Percentiles rank a stretch among this genome's conserved stretches.
These are phyloP conservation scores for Tilletia indica DNA, from an alignment of 1,284 basidiomycete genomes.

Conservation along the genomic window DNA sequence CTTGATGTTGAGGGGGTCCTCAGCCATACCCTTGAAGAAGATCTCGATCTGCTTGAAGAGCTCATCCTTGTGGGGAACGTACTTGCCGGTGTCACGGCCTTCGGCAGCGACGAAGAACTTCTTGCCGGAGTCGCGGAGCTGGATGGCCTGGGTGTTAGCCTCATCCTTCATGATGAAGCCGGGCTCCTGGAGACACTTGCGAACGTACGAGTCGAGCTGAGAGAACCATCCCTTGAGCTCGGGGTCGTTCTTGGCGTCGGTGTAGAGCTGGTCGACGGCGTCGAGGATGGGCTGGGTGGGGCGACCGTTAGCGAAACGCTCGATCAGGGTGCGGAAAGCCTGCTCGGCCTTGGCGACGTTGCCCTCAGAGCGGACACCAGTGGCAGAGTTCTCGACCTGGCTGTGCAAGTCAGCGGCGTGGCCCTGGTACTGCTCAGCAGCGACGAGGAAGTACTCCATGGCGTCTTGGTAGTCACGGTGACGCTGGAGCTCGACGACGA, in stretches of 20 bases:
- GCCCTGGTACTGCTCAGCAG: conserved; percentile 66
- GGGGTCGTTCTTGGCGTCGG: conserved; percentile 73
- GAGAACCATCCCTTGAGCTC: conserved; percentile 76
- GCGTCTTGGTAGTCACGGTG: conserved; percentile 80
- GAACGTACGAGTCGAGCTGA: conserved; percentile 62
- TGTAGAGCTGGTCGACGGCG: conserved; percentile 71
- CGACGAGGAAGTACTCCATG: conserved; percentile 58
- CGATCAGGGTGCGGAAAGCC: conserved; percentile 65
- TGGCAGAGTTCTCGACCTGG: conserved; percentile 60
- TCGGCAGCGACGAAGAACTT: conserved; percentile 46
- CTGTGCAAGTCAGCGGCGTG: conserved; percentile 63
- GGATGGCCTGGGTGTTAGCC: conserved; percentile 62
- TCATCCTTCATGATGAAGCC: conserved; percentile 83
- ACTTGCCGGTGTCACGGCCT: conserved; percentile 67
- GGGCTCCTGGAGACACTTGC: conserved; percentile 73
- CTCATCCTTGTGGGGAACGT: conserved; percentile 76
- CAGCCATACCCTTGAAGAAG: conserved; percentile 79
- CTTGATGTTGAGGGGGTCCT: conserved; percentile 77
- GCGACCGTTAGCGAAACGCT: conserved; percentile 80
- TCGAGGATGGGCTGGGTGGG: conserved; percentile 68
- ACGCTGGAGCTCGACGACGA: conserved; percentile 86
- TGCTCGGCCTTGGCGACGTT: conserved; percentile 55
- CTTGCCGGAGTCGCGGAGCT: conserved; percentile 45
- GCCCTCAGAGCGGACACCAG: conserved; percentile 63
- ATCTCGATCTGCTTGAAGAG: conserved; percentile 69